Percentiles rank a stretch among this genome's conserved stretches.
Conservation (phyloP, 1,284 basidiomycete species). For the Rhodotorula sp. region DNA sequence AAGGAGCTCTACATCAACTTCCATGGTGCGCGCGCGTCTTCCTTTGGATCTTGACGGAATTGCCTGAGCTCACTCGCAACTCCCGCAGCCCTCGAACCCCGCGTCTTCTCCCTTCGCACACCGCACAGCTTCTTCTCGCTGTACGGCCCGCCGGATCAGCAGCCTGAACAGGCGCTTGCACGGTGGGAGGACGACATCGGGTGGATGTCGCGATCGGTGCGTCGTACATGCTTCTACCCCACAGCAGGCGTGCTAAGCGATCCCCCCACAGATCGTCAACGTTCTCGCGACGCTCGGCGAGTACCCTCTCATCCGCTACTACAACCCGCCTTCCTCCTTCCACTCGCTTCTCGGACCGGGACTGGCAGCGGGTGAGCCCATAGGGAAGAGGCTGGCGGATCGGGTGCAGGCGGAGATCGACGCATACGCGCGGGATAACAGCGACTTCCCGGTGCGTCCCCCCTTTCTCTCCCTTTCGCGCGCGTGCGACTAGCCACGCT, state of each 20-base stretch:
- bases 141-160: conserved; percentile 71
- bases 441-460: conserved; percentile 74
- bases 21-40: conserved; percentile 61
- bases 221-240: conserved; percentile 28
- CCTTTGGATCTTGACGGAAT: background rate
- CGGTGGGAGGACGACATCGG: conserved; percentile 79
- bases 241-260: conserved; percentile 33
- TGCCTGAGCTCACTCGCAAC: too few species aligned
- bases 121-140: conserved; percentile 81
- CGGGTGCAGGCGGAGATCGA: conserved; percentile 80
- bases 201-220: conserved; percentile 58
- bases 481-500: conserved; percentile 27
- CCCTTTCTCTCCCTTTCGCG: conserved; percentile 42
- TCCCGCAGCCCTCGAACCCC: conserved; percentile 71
- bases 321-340: conserved; percentile 67
- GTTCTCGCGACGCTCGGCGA: conserved; percentile 90
- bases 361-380: conserved; percentile 63
- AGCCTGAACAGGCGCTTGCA: conserved; percentile 60
- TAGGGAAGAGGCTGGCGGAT: conserved; percentile 75
- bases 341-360: conserved; percentile 81
- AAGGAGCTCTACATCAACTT: conserved; percentile 88
- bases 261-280: conserved; percentile 71
- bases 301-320: conserved; percentile 92
- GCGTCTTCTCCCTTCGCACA: conserved; percentile 73
- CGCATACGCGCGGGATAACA: conserved; percentile 78